Evolutionary conservation across 1,284 basidiomycete species (phyloP), one percentile per base, ranked within the genome.

Genomic region (Malassezia vespertilionis): DNA sequence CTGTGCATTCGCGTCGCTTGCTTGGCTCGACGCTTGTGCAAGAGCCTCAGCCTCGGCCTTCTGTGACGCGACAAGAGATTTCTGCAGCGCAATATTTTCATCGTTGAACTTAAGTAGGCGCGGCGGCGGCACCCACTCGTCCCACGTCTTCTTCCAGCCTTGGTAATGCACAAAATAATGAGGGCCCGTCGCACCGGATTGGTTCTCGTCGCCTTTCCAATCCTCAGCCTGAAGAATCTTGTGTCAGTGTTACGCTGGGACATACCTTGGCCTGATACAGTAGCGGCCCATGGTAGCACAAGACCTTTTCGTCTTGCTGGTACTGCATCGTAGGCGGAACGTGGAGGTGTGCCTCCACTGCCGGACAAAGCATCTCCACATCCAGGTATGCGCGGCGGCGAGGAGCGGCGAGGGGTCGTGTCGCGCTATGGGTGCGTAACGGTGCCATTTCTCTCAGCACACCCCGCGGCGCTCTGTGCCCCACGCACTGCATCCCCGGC

Each of bases 61-160:
- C 1, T 63, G 63, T 7, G 64, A 62, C 12, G 57, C 61, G 12
- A 53, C 59, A 4, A 78, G 61, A n/a, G 69, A 65, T 21, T 74
- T 70, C 69, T 95, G 87, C 55, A 82, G 76, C n/a, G 78, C 77
- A 32, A 91, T 75, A 58, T 89, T 91, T 34, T 79, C 76, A 54
- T 93, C 87, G 65, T 84, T 88, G 62, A 79, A 77, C 72, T 96
- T 96, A 46, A 96, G 76, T 37, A 96, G 75, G 4, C 93, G 82
- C 15, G 73, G 72, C 33, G 81, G 78, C 1, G 86, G 84, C 0
- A 96, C 91, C 88, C 88, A 96, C 76, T 97, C 91, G 74, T 96
- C 91, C 91, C 91, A 96, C 82, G 86, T 90, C 73, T 89, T 85
- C 72, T 96, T 97, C 93, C 93, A 99, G 4, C 93, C 93, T 71